phyloP scores from a whole-genome alignment of 805 yeast genomes.

The Wickerhamomyces bisporus region DNA sequence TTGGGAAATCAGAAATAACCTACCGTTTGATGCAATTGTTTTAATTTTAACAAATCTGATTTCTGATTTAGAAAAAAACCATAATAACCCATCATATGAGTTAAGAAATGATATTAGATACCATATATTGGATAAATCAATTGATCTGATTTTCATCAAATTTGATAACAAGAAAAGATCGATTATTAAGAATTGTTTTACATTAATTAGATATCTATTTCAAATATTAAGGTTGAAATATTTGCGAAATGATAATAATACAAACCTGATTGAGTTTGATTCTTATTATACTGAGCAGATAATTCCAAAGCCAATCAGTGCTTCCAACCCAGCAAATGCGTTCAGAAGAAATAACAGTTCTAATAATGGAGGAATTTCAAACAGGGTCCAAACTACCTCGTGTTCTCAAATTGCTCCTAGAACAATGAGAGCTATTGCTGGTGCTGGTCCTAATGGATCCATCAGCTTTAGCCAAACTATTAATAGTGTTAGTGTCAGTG shows the following conservation, averaged over 20 bases:
- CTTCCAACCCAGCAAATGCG: constrained; percentile 8
- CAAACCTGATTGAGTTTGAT: constrained; percentile 18
- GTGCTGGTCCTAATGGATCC: constrained; percentile 16
- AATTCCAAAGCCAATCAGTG: constrained; percentile 22
- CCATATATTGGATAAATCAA: constrained; percentile 25
- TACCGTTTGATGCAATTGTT: constrained; percentile 55
- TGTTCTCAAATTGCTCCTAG: constrained; percentile 30
- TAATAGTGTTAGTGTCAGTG: constrained; percentile 22
- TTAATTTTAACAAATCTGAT: constrained; percentile 47
- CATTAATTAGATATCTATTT: constrained; percentile 28
- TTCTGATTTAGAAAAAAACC: constrained; percentile 39
- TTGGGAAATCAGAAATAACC: constrained; percentile 57
- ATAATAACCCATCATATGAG: constrained; percentile 21
- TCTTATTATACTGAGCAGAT: constrained; percentile 22
- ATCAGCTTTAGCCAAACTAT: constrained; percentile 15
- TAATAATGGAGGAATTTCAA: constrained; percentile 6
- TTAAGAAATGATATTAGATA: constrained; percentile 30
- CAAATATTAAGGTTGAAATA: constrained; percentile 26
- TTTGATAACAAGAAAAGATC: constrained; percentile 29
- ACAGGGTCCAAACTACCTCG: constrained; percentile 20
- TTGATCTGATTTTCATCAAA: constrained; percentile 28
- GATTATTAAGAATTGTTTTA: constrained; percentile 28
- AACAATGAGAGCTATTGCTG: constrained; percentile 25
- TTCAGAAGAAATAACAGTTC: constrained; percentile 9
- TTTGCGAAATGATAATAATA: constrained; percentile 18